A percentile compares a stretch with the other conserved stretches of the same genome.
Conservation (phyloP, 2,329 filamentous ascomycete genomes). For the Ceratocystis harringtonii region DNA sequence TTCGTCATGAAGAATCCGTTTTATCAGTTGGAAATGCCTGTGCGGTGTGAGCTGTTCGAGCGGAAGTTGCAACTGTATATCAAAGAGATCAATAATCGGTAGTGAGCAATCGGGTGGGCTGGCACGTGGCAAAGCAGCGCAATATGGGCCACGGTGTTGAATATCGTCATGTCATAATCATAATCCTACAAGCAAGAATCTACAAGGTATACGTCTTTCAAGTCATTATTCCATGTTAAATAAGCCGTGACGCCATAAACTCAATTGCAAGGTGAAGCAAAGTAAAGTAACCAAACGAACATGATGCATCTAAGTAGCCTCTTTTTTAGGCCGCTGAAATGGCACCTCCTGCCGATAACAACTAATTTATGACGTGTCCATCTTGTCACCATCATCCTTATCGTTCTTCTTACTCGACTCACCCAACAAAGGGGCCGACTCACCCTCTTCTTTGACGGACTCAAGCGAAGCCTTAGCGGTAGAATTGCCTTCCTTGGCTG, state of each 20-base stretch:
- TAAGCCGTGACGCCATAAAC: constrained; percentile 12
- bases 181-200: neutral
- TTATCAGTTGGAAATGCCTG: constrained; percentile 94
- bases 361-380: constrained; percentile 62
- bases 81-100: constrained; percentile 50
- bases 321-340: neutral
- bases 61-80: constrained; percentile 69
- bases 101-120: neutral
- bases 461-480: constrained; percentile 61
- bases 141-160: neutral
- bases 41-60: constrained; percentile 91
- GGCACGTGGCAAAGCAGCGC: neutral
- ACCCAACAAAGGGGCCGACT: constrained; percentile 32
- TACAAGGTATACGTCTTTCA: neutral
- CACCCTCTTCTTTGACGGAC: constrained; percentile 66
- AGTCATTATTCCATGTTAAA: neutral
- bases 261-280: constrained; percentile 11
- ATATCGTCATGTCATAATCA: neutral
- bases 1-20: constrained; percentile 99
- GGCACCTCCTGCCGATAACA: constrained; percentile 16
- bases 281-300: constrained; percentile 1
- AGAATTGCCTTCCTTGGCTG: constrained; percentile 44
- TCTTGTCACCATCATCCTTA: constrained; percentile 54
- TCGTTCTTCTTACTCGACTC: constrained; percentile 29
- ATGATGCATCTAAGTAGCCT: neutral